phyloP scores from a whole-genome alignment of 208 protist genomes.

The Trypanosoma brucei region DNA sequence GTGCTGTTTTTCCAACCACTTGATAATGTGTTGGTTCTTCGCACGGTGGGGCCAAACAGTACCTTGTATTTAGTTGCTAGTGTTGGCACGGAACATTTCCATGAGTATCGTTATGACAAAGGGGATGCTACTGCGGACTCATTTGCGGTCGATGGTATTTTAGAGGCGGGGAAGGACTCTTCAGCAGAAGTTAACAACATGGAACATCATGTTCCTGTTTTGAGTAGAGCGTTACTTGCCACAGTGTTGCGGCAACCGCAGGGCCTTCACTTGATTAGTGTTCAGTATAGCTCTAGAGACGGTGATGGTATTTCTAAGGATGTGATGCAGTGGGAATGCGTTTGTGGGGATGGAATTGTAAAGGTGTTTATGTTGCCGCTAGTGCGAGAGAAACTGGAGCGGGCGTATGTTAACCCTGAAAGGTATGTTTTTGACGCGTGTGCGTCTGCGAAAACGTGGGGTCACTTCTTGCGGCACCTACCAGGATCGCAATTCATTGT shows the following conservation, averaged over 20 bases:
- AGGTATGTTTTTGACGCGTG: slow-evolving; percentile 45
- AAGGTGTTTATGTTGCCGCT: slow-evolving; percentile 41
- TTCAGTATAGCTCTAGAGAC: slow-evolving; percentile 1
- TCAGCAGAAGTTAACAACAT: neutral
- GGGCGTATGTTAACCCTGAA: slow-evolving; percentile 6
- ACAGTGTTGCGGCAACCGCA: slow-evolving; percentile 41
- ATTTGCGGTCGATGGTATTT: neutral
- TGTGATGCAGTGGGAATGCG: slow-evolving; percentile 35
- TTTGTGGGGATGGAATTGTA: slow-evolving; percentile 21
- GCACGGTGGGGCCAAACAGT: slow-evolving; percentile 25
- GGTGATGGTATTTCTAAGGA: slow-evolving; percentile 12
- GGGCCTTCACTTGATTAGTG: neutral
- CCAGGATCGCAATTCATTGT: slow-evolving; percentile 28
- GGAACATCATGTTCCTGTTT: slow-evolving; percentile 21
- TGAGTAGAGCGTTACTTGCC: slow-evolving; percentile 35
- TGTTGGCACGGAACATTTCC: slow-evolving; percentile 27
- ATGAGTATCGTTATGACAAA: slow-evolving; percentile 24
- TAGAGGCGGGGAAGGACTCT: neutral
- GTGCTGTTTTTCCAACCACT: slow-evolving; percentile 35
- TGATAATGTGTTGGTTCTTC: slow-evolving; percentile 34
- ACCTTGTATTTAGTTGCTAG: slow-evolving; percentile 36
- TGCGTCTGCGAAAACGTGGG: slow-evolving; percentile 30
- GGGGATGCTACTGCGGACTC: neutral
- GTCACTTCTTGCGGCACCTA: slow-evolving; percentile 35
- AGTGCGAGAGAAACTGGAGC: slow-evolving; percentile 27